Conservation (phyloP, 2,329 filamentous ascomycete genomes). For the Clarireedia hainanense region DNA sequence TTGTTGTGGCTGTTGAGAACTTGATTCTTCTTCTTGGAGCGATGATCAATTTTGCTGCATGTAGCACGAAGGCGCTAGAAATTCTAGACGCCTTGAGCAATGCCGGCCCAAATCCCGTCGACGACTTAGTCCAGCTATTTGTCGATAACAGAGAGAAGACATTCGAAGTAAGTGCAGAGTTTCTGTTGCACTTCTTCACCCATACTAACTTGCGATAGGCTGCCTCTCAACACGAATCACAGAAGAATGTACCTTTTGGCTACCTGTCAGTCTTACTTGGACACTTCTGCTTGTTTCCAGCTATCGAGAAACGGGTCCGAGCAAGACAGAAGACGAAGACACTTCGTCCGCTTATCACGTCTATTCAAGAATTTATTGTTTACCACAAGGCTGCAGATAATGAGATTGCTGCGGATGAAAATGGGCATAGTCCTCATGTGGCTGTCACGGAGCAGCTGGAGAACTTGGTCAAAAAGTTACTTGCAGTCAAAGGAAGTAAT, state of each 20-base stretch:
- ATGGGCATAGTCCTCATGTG: constrained; percentile 36
- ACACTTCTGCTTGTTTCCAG: constrained; percentile 59
- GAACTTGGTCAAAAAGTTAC: constrained; percentile 18
- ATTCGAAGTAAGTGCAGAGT: constrained; percentile 51
- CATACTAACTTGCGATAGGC: constrained; percentile 38
- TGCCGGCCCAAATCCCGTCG: constrained; percentile 40
- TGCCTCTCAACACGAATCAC: constrained; percentile 65
- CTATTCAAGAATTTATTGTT: constrained; percentile 53
- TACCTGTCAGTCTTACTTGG: constrained; percentile 81
- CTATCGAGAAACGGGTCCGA: constrained; percentile 36
- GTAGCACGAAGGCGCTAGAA: constrained; percentile 55
- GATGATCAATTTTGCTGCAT: constrained; percentile 82
- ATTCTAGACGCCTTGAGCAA: constrained; percentile 35
- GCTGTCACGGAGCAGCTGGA: constrained; percentile 35
- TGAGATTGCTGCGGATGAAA: constrained; percentile 34
- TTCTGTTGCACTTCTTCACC: background rate
- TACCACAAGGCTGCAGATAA: constrained; percentile 53
- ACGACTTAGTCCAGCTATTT: constrained; percentile 57
- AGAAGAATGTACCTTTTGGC: constrained; percentile 75
- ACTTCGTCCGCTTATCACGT: constrained; percentile 43
- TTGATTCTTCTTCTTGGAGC: constrained; percentile 73
- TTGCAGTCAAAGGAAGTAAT: constrained; percentile 1
- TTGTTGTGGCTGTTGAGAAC: constrained; percentile 52
- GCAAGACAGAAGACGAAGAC: constrained; percentile 37
- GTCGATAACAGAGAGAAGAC: constrained; percentile 57